Evolutionary conservation across 2,329 filamentous ascomycete species (phyloP).

Genomic region (Pseudovirgaria hyperparasitica): DNA sequence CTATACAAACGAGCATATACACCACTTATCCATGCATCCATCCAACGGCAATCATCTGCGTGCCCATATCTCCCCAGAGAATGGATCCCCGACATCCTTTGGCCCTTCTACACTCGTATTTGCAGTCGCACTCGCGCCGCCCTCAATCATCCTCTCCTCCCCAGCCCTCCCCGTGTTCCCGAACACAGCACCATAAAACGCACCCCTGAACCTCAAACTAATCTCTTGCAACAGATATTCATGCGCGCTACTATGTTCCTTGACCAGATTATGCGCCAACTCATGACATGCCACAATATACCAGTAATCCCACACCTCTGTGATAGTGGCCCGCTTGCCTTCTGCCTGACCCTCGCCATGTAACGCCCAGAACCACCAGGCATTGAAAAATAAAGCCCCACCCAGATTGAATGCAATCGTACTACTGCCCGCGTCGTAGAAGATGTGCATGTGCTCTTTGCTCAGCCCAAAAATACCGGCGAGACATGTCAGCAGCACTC

Average conservation of each 20-base stretch:
- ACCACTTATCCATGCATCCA: conserved; percentile 1
- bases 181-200: too few species aligned
- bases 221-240: background rate
- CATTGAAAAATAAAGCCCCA: conserved; percentile 87
- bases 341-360: conserved; percentile 34
- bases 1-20: too few species aligned
- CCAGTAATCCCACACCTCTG: conserved; percentile 60
- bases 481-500: too few species aligned
- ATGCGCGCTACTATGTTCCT: conserved; percentile 55
- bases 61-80: too few species aligned
- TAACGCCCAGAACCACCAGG: conserved; percentile 72
- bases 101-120: too few species aligned
- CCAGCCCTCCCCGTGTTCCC: too few species aligned
- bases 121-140: too few species aligned
- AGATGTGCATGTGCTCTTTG: conserved; percentile 64
- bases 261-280: conserved; percentile 83
- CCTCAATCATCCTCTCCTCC: too few species aligned
- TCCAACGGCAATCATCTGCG: too few species aligned
- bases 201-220: background rate
- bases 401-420: conserved; percentile 88
- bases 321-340: conserved; percentile 15
- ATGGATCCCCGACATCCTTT: too few species aligned
- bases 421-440: conserved; percentile 64
- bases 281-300: conserved; percentile 95
- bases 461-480: conserved; percentile 69